Conservation (phyloP, 768 basidiomycete genomes). For the Leccinum ochraceum region DNA sequence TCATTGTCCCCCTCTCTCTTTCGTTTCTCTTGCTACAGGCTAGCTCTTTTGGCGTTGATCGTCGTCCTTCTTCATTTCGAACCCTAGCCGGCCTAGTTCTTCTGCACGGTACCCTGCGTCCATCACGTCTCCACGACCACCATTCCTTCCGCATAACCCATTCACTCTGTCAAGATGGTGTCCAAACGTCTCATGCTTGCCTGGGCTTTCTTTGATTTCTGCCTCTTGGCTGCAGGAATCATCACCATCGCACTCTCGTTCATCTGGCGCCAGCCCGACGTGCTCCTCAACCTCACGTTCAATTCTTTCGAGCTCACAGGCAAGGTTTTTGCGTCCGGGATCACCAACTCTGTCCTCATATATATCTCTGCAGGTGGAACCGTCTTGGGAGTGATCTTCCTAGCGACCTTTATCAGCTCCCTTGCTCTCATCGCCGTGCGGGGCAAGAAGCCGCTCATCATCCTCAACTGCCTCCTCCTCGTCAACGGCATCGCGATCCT, state of each 20-base stretch:
- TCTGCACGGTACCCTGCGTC: too few species aligned
- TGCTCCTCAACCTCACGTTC: slow-evolving; percentile 76
- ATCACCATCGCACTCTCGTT: slow-evolving; percentile 68
- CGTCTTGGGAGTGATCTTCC: slow-evolving; percentile 63
- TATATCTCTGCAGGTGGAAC: slow-evolving; percentile 55
- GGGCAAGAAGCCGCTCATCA: slow-evolving; percentile 66
- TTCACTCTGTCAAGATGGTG: slow-evolving; percentile 50
- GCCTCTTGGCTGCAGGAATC: slow-evolving; percentile 68
- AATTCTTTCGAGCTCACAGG: slow-evolving; percentile 58
- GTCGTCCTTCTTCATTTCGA: slow-evolving; percentile 47
- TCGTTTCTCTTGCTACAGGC: slow-evolving; percentile 38
- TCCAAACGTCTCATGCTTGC: slow-evolving; percentile 68
- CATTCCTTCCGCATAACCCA: slow-evolving; percentile 3
- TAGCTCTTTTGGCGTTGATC: slow-evolving; percentile 66
- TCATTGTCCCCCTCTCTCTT: slow-evolving; percentile 7
- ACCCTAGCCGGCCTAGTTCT: slow-evolving; percentile 44
- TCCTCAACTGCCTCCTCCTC: slow-evolving; percentile 77
- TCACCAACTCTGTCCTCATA: slow-evolving; percentile 1
- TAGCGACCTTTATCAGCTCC: slow-evolving; percentile 70
- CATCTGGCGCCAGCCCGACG: slow-evolving; percentile 64
- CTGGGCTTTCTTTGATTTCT: slow-evolving; percentile 73
- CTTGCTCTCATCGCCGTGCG: slow-evolving; percentile 69
- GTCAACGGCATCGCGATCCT: slow-evolving; percentile 60
- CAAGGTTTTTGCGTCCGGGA: slow-evolving; percentile 33
- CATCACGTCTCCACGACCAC: slow-evolving; percentile 6